Base-by-base conservation (phyloP, 108 stramenopile genomes). In the Cyclostephanos tholiformis region DNA sequence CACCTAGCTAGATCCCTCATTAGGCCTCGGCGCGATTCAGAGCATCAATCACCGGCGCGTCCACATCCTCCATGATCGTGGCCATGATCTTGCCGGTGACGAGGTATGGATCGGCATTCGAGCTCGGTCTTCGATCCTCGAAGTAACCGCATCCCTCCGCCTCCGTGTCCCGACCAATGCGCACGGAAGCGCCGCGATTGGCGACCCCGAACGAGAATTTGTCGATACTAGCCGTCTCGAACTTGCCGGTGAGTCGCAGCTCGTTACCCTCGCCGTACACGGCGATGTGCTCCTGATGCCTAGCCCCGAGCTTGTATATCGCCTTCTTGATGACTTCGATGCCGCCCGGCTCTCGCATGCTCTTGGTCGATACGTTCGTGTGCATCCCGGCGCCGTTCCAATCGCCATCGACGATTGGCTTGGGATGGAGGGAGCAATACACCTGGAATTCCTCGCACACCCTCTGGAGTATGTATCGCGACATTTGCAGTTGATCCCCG, bases 311-410 rank as follows among this genome's bases (percentile, higher is more conserved):
- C 82, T 98, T 97, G 95, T 99, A 95, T 72, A 98, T 93, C 53
- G 97, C 97, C 71, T 88, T 84, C 75, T 96, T 95, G 86, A 99
- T 99, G 16, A 69, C 79, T n/a, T 89, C 89, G 64, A 96, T 70
- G 63, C 98, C 98, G 53, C 97, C 96, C 29, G 85, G 89, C 62
- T 97, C 95, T 50, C 98, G 92, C 98, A 98, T 99, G 20, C 67
- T 50, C 84, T 97, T 95, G 58, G 97, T 99, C 59, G 96, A 97
- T 59, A 97, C 96, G 84, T 99, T 99, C 64, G 96, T 97, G 89
- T 97, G 97, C 92, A 94, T 93, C 49, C 98, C 98, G 12, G 98
- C 97, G 13, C 98, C 98, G 83, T 99, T 99, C 98, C 98, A 99
- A 82, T 99, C 97, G 22, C 98, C 98, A 53, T 96, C 89, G 17